Base-by-base conservation (phyloP, 169 alveolate species). In the Plasmodium inui region DNA sequence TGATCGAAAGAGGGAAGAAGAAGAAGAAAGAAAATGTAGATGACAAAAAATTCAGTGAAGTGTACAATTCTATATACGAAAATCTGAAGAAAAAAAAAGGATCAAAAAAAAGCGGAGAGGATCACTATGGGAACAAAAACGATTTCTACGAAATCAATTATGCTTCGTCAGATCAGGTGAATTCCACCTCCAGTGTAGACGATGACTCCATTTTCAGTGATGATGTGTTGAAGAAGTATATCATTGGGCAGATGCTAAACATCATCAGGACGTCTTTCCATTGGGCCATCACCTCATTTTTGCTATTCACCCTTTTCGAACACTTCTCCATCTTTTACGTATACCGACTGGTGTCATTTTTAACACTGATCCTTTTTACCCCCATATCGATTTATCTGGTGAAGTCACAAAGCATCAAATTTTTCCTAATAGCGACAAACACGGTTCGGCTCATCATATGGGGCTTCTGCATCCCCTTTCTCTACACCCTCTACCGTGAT, bases 21-120 rank as follows among this genome's bases (percentile, higher is more conserved):
- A 88, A 88, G 30, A 84, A 84, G 57, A 72, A 84, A 2, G 88
- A 78, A 14, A 57, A 22, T 39, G 46, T 46, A 22, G 83, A 88
- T 57, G 89, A 88, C n/a, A 78, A 88, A 14, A 88, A 88, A 39
- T 88, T 88, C 79, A 88, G 94, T 7, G 94, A 88, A 79, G 94
- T 88, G 22, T 88, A 88, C 82, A 88, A 88, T 78, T 88, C 94
- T 0, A 88, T 88, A 22, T 88, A 88, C 78, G 94, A 88, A 78
- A 67, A 88, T 76, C 79, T 88, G 28, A 88, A 79, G 26, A 78
- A 88, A 67, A 88, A 88, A 50, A 88, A 88, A 79, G 85, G 80
- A 85, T 37, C 22, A 3, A 85, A 85, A 53, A 37, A 85, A 32
- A 79, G 39, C 1, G 53, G 30, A 4, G 80, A 76, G 10, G 37